These are phyloP conservation scores for Diaporthe australafricana DNA, from an alignment of 2,329 filamentous ascomycete species.

Conservation along the genomic window DNA sequence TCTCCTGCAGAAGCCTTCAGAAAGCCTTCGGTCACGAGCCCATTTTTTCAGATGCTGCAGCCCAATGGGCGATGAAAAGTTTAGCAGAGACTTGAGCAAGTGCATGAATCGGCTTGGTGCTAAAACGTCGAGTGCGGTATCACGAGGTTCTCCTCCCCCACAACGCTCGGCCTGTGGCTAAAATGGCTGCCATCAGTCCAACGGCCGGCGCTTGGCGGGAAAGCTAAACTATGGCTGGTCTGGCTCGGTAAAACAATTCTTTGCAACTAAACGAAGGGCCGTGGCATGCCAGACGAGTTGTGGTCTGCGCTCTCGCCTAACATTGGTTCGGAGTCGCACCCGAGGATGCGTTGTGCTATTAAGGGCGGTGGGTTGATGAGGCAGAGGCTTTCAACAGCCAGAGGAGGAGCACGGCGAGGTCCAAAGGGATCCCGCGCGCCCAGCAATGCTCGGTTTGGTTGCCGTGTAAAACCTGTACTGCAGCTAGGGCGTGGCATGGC, in stretches of 20 bases:
- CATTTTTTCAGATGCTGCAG: not conserved
- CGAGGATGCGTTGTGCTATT: slow-evolving; percentile 4
- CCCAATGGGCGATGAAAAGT: slow-evolving; percentile 24
- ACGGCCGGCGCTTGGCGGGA: slow-evolving; percentile 23
- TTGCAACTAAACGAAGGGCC: not conserved
- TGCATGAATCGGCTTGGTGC: slow-evolving; percentile 20
- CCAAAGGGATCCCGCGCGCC: not conserved
- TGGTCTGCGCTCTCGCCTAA: not conserved
- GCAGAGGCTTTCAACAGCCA: not conserved
- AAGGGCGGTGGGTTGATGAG: not conserved
- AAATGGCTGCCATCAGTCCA: slow-evolving; percentile 7
- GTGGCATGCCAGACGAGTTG: not conserved
- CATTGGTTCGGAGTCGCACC: slow-evolving; percentile 20
- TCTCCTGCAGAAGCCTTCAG: not conserved
- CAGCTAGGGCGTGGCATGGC: slow-evolving; percentile 15
- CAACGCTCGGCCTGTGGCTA: slow-evolving; percentile 13
- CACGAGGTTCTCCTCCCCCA: slow-evolving; percentile 25
- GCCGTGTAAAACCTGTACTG: slow-evolving; percentile 9
- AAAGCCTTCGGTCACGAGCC: slow-evolving; percentile 3
- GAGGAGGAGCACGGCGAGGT: not conserved
- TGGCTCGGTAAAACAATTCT: not conserved
- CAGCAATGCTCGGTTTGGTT: not conserved
- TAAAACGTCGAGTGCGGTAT: slow-evolving; percentile 12
- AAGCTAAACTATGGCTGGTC: slow-evolving; percentile 4
- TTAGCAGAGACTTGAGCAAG: slow-evolving; percentile 18